Evolutionary conservation across 2,329 filamentous ascomycete species (phyloP), one percentile per base, ranked within the genome.

Genomic region (Phaeosphaeriaceae sp.): DNA sequence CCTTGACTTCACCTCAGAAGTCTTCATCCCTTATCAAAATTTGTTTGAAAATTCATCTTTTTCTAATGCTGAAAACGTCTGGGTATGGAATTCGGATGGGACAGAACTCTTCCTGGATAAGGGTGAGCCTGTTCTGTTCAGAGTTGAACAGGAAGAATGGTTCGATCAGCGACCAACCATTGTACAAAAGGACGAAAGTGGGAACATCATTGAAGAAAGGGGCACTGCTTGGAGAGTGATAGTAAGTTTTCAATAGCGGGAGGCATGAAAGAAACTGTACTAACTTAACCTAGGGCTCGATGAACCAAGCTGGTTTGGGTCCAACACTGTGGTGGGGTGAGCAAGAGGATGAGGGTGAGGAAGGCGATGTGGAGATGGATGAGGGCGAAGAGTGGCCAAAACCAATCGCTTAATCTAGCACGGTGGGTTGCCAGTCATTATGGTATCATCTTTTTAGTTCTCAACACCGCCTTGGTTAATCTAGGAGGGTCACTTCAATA

Each of bases 1-100:
- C 40, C 87, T 92, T 3, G 90, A 96, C 55, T 99, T 99, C 73
- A 99, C 97, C 63, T 89, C 93, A 62, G 92, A 97, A 56, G 91
- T 99, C 26, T 87, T 90, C 50, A 85, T 97, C 4, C 55, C 90
- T 83, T 60, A 61, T 28, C 58, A 68, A 20, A 67, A 70, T 36
- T 58, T 74, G 1, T 67, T 64, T 17, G 64, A 72, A 20, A 65
- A 67, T 29, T 61, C 87, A 20, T 82, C 84, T 68, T 96, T 90
- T 65, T 86, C 90, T 54, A 84, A 87, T 56, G 82, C 83, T 48
- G 89, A 96, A 61, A 84, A 89, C 61, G 82, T 90, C 2, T 97
- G 90, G 87, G 83, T 93, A 32, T 97, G 91, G 90, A 83, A 87
- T 23, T 83, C 86, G 8, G 89, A 83, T 13, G 82, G 91, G 9